Percentiles rank a stretch among this genome's conserved stretches.
These are phyloP conservation scores for Monilinia aucupariae DNA, from an alignment of 2,329 filamentous ascomycete genomes.

Conservation along the genomic window DNA sequence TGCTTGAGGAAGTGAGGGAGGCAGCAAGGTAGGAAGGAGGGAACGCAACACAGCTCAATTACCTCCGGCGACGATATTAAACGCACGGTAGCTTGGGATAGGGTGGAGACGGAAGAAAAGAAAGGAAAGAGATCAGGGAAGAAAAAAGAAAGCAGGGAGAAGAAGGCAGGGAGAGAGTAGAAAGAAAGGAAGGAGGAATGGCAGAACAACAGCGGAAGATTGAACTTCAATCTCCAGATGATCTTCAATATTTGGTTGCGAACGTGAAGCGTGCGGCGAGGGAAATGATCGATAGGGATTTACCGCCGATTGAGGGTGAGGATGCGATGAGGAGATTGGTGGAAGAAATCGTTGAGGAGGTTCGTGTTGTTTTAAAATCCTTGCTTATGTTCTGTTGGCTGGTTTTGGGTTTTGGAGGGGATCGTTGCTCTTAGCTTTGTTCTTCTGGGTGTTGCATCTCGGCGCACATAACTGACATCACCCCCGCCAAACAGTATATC, in stretches of 20 bases:
- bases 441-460: too few species aligned
- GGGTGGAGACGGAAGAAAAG: neutral
- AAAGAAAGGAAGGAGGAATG: conserved; percentile 23
- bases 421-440: too few species aligned
- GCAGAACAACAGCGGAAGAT: conserved; percentile 59
- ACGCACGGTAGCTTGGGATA: too few species aligned
- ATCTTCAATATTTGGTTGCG: conserved; percentile 63
- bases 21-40: too few species aligned
- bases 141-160: neutral
- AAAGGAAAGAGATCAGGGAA: too few species aligned
- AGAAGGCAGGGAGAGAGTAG: neutral
- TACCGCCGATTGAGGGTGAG: conserved; percentile 58
- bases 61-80: too few species aligned
- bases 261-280: conserved; percentile 65
- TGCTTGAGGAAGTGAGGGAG: too few species aligned
- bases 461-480: too few species aligned
- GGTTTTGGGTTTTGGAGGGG: too few species aligned
- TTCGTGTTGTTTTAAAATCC: conserved; percentile 35
- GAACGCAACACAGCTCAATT: too few species aligned
- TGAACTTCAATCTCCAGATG: conserved; percentile 71
- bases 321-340: conserved; percentile 55
- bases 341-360: conserved; percentile 54
- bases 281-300: conserved; percentile 60
- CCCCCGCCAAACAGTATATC: conserved; percentile 48
- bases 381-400: neutral